Conservation (phyloP, 2,329 filamentous ascomycete genomes). For the Botryosphaeria agaves region DNA sequence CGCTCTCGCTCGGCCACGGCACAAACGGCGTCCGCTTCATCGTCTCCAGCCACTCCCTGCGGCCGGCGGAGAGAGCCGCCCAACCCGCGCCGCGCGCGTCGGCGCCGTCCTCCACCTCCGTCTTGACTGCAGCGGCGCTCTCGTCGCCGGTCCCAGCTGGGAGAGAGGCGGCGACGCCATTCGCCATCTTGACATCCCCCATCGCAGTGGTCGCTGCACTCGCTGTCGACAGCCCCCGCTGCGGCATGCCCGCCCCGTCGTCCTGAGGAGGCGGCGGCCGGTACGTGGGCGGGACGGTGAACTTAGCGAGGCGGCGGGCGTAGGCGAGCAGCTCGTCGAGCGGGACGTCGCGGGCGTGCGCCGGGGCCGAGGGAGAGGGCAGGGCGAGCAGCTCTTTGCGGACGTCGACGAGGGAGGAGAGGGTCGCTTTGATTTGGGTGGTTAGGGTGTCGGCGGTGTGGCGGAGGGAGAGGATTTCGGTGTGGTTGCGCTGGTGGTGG, state of each 20-base stretch:
- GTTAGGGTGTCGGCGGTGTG: slow-evolving; percentile 48
- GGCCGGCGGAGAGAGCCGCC: slow-evolving; percentile 14
- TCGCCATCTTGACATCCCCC: slow-evolving; percentile 7
- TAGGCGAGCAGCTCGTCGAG: slow-evolving; percentile 62
- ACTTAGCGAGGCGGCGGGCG: slow-evolving; percentile 64
- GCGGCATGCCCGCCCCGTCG: slow-evolving; percentile 6
- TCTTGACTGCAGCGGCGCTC: neutral
- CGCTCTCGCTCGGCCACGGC: slow-evolving; percentile 59
- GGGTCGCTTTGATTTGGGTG: slow-evolving; percentile 51
- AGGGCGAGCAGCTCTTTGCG: slow-evolving; percentile 55
- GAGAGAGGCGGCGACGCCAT: slow-evolving; percentile 12
- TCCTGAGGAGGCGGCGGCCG: slow-evolving; percentile 11
- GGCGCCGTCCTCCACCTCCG: too few relatives aligned
- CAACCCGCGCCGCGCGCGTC: slow-evolving; percentile 4
- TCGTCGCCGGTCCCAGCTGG: slow-evolving; percentile 12
- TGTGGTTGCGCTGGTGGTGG: slow-evolving; percentile 57
- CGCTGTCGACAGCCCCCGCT: slow-evolving; percentile 3
- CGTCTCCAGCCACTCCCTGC: slow-evolving; percentile 31
- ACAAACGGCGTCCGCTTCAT: slow-evolving; percentile 42
- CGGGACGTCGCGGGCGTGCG: slow-evolving; percentile 28
- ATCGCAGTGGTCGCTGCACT: slow-evolving; percentile 4
- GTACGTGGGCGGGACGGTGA: slow-evolving; percentile 52
- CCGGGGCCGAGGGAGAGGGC: slow-evolving; percentile 35
- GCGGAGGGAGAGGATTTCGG: slow-evolving; percentile 51
- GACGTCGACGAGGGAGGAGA: slow-evolving; percentile 51